These are phyloP conservation scores for Tulasnella sp. DNA, from an alignment of 768 basidiomycete genomes.

Conservation along the genomic window DNA sequence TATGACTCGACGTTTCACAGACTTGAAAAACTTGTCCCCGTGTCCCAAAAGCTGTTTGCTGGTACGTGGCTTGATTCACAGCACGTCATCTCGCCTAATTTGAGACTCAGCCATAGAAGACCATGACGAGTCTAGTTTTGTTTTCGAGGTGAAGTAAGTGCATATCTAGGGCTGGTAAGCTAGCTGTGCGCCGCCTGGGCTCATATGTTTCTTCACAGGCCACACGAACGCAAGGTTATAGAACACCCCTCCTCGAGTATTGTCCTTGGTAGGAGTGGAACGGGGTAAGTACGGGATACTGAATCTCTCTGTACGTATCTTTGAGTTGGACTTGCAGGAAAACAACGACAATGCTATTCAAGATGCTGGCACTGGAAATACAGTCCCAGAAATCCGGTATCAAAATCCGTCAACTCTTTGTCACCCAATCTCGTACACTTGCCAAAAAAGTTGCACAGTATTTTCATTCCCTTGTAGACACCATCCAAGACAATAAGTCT, in stretches of 20 bases:
- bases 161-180: background rate
- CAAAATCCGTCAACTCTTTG: slow-evolving; percentile 55
- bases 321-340: slow-evolving; percentile 40
- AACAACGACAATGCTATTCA: slow-evolving; percentile 57
- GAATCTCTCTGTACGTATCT: background rate
- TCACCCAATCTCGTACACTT: slow-evolving; percentile 46
- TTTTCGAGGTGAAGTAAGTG: slow-evolving; percentile 11
- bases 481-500: background rate
- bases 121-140: background rate
- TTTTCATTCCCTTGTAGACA: no score
- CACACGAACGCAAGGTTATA: slow-evolving; percentile 7
- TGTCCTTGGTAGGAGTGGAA: slow-evolving; percentile 18
- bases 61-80: slow-evolving; percentile 27
- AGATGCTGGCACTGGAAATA: slow-evolving; percentile 48
- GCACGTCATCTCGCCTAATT: no score
- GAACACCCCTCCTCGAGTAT: slow-evolving; percentile 17
- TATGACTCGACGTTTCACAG: background rate
- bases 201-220: slow-evolving; percentile 1
- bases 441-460: background rate
- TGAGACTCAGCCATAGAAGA: slow-evolving; percentile 1
- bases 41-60: slow-evolving; percentile 24
- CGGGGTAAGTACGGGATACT: background rate
- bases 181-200: background rate
- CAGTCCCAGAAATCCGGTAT: slow-evolving; percentile 25
- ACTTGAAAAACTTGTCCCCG: slow-evolving; percentile 37